Evolutionary conservation across 345 rosid species (phyloP).

Genomic region (Arabis hirsuta): DNA sequence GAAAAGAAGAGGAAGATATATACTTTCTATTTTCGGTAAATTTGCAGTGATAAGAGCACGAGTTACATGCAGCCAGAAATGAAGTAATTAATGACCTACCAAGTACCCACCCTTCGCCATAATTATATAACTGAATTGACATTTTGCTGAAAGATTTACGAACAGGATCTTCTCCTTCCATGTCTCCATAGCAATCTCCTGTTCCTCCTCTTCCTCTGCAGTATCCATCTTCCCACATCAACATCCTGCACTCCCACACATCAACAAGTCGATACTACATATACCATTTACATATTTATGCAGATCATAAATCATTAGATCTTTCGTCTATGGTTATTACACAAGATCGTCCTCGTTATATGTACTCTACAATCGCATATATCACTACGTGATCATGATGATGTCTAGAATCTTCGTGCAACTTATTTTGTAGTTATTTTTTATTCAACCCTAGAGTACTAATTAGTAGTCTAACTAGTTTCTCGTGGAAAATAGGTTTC

Average conservation of each 20-base stretch:
- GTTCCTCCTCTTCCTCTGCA: constrained; percentile 77
- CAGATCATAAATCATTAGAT: not conserved
- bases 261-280: constrained; percentile 10
- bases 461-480: constrained; percentile 2
- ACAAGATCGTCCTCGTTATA: constrained; percentile 8
- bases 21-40: constrained; percentile 13
- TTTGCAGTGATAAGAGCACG: not conserved
- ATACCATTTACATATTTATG: not conserved
- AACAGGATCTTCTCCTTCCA: constrained; percentile 92
- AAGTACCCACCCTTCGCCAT: constrained; percentile 99
- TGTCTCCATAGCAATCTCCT: constrained; percentile 80
- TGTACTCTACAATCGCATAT: not conserved
- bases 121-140: constrained; percentile 98
- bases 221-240: constrained; percentile 99
- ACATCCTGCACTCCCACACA: constrained; percentile 62
- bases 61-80: constrained; percentile 14
- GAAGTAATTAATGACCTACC: constrained; percentile 70
- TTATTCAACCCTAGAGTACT: constrained; percentile 17
- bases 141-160: constrained; percentile 98
- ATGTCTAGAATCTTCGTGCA: constrained; percentile 23
- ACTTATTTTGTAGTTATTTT: constrained; percentile 9
- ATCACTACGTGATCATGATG: constrained; percentile 1
- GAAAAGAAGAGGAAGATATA: constrained; percentile 1
- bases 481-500: not conserved
- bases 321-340: not conserved